Conservation (phyloP, 2,329 filamentous ascomycete genomes). For the Macrophomina pseudophaseolina region DNA sequence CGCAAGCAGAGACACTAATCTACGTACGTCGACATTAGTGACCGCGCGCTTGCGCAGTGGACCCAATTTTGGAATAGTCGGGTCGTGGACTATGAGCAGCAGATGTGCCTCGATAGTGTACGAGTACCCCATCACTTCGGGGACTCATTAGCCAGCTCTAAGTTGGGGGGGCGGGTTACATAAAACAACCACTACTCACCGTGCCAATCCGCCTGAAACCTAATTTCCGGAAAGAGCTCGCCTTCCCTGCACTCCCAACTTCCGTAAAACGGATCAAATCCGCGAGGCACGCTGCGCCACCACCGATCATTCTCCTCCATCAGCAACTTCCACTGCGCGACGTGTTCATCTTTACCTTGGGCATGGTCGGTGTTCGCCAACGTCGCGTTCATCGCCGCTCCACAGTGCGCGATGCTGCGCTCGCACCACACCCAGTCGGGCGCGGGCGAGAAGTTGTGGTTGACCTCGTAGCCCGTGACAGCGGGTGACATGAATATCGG, state of each 20-base stretch:
- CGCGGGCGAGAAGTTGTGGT: background rate
- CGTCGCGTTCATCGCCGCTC: constrained; percentile 6
- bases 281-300: constrained; percentile 38
- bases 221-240: constrained; percentile 39
- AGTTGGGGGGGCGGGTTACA: too few relatives aligned
- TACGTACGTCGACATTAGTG: constrained; percentile 37
- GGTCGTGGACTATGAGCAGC: constrained; percentile 43
- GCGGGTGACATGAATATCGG: background rate
- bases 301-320: constrained; percentile 44
- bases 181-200: constrained; percentile 26
- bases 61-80: constrained; percentile 43
- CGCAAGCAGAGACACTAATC: background rate
- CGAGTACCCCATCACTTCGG: constrained; percentile 29
- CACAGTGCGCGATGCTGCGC: constrained; percentile 22
- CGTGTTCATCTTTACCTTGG: background rate
- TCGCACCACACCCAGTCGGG: constrained; percentile 22
- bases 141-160: background rate
- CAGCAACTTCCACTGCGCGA: constrained; percentile 36
- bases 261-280: constrained; percentile 40
- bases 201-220: constrained; percentile 43
- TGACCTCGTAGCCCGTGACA: background rate
- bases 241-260: background rate
- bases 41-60: constrained; percentile 41
- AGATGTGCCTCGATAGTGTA: constrained; percentile 45
- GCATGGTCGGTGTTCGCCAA: background rate